Conservation (phyloP, 345 rosid genomes). For the Gynandropsis gynandra region DNA sequence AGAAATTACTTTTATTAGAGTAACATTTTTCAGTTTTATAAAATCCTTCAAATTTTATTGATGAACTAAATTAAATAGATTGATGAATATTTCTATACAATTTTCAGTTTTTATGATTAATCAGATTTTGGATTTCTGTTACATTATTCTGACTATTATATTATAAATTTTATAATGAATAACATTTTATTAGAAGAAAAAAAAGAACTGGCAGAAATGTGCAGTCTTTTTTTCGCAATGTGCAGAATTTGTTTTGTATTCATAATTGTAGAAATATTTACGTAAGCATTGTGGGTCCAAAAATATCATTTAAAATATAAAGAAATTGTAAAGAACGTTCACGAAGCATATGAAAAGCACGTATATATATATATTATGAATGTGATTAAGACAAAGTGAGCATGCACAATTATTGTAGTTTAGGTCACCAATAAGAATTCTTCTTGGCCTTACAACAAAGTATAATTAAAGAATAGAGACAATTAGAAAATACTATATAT, state of each 20-base stretch:
- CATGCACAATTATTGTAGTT: conserved; percentile 14
- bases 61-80: too few species aligned
- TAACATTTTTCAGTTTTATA: too few species aligned
- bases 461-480: conserved; percentile 13
- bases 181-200: too few species aligned
- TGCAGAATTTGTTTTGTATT: conserved; percentile 21
- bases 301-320: conserved; percentile 13
- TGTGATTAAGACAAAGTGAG: conserved; percentile 16
- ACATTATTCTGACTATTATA: too few species aligned
- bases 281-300: conserved; percentile 26
- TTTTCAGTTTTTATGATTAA: too few species aligned
- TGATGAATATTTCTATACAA: too few species aligned
- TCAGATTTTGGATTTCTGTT: too few species aligned
- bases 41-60: too few species aligned
- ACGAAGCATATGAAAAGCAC: conserved; percentile 25
- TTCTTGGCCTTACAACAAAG: background rate
- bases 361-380: conserved; percentile 27
- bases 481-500: conserved; percentile 1
- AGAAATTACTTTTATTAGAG: too few species aligned
- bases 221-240: conserved; percentile 7
- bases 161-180: too few species aligned
- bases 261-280: conserved; percentile 19
- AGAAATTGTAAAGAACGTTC: conserved; percentile 27
- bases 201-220: too few species aligned
- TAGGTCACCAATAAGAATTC: conserved; percentile 25